A percentile compares a stretch with the other conserved stretches of the same genome.
Evolutionary conservation across 2,329 filamentous ascomycete species (phyloP).

Genomic region (Diaporthe helianthi): DNA sequence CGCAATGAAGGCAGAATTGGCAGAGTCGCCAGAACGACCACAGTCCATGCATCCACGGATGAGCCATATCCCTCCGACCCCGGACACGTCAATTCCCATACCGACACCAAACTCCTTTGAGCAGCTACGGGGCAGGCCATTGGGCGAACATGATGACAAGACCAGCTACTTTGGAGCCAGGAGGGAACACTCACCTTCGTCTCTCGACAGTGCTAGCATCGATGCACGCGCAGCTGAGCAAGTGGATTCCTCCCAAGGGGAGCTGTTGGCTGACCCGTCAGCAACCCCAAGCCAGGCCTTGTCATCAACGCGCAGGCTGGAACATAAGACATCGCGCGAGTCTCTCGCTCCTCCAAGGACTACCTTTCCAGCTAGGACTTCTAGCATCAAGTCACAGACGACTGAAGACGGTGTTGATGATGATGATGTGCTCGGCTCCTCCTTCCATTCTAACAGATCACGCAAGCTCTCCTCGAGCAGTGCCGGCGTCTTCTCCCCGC

Average conservation of each 20-base stretch:
- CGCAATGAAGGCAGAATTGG: constrained; percentile 61
- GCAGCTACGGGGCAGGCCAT: constrained; percentile 49
- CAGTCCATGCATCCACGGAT: constrained; percentile 78
- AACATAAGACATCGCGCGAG: constrained; percentile 55
- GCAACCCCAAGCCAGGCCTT: constrained; percentile 43
- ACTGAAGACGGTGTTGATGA: constrained; percentile 71
- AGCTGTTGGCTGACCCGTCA: constrained; percentile 46
- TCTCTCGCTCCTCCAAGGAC: constrained; percentile 41
- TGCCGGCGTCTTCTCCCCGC: constrained; percentile 60
- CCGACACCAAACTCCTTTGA: constrained; percentile 51
- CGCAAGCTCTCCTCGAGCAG: constrained; percentile 81
- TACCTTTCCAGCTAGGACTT: constrained; percentile 57
- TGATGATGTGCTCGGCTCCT: constrained; percentile 68
- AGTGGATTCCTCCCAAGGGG: constrained; percentile 40
- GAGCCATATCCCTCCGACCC: constrained; percentile 65
- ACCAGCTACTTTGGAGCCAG: constrained; percentile 59
- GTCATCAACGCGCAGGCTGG: constrained; percentile 53
- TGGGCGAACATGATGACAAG: constrained; percentile 49
- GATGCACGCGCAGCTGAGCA: constrained; percentile 31
- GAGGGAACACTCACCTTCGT: constrained; percentile 64
- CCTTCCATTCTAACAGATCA: constrained; percentile 68
- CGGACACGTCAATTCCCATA: constrained; percentile 55
- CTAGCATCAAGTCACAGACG: constrained; percentile 69
- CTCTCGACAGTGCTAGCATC: constrained; percentile 50
- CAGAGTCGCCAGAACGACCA: constrained; percentile 66